Percentiles rank a stretch among this genome's conserved stretches.
phyloP scores from a whole-genome alignment of 176 grass and related monocot genomes.

The Avena sativa region DNA sequence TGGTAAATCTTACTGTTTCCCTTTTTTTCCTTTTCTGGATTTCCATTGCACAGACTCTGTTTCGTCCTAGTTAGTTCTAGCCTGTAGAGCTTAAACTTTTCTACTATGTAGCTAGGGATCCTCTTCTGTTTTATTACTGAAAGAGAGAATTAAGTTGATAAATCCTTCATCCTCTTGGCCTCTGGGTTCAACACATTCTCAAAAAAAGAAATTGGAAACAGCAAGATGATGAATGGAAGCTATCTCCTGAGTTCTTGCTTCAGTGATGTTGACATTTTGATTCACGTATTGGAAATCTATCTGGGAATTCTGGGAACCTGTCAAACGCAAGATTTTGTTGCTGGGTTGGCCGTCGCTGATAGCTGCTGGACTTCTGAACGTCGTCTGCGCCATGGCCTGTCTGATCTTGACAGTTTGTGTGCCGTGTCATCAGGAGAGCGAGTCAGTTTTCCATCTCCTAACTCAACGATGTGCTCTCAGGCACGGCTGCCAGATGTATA shows the following conservation, averaged over 20 bases:
- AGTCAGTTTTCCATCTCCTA: no score
- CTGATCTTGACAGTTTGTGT: no score
- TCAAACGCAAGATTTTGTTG: no score
- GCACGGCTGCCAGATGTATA: no score
- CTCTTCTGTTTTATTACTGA: neutral
- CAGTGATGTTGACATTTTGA: constrained; percentile 8
- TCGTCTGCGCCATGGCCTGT: no score
- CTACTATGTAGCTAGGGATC: neutral
- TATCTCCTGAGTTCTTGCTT: neutral
- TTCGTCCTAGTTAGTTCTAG: neutral
- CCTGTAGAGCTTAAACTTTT: neutral
- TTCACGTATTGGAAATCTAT: neutral
- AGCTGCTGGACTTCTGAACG: no score
- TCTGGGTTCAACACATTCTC: neutral
- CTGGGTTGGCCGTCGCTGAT: no score
- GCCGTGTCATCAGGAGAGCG: no score
- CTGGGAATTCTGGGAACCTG: no score
- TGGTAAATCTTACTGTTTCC: neutral
- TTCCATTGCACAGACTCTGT: neutral
- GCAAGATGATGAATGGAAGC: neutral
- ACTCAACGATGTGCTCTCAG: no score
- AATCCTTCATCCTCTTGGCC: neutral
- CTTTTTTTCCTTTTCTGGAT: neutral
- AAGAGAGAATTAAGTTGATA: neutral
- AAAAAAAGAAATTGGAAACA: neutral